Conservation (phyloP, 2,329 filamentous ascomycete species). For the Curvularia spicifera region DNA sequence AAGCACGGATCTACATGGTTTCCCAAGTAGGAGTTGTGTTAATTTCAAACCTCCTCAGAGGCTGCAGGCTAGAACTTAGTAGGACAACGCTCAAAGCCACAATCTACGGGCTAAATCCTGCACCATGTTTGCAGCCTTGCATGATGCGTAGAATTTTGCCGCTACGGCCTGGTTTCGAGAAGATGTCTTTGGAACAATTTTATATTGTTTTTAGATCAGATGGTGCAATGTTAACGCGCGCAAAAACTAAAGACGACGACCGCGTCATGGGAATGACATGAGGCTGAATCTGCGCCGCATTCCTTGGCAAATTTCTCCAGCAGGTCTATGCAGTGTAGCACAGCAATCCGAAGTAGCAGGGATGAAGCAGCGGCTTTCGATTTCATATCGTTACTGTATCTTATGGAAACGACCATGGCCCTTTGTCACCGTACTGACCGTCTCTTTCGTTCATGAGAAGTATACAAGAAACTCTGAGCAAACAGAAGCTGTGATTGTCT, state of each 20-base stretch:
- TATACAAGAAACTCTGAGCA: neutral
- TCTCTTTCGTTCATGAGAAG: neutral
- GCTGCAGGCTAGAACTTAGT: neutral
- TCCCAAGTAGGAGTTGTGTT: neutral
- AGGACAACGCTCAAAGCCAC: neutral
- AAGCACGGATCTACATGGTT: neutral
- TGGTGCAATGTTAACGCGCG: neutral
- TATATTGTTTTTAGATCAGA: neutral
- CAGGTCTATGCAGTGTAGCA: neutral
- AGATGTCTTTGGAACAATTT: neutral
- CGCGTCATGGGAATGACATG: neutral
- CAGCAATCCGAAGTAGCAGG: neutral
- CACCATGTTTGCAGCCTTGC: neutral
- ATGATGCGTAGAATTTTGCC: neutral
- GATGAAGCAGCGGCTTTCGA: neutral
- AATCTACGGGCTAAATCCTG: neutral
- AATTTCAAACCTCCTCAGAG: neutral
- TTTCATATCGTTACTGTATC: neutral
- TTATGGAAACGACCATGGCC: neutral
- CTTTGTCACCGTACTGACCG: neutral
- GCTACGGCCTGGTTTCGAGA: too few species aligned
- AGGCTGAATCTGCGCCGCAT: neutral
- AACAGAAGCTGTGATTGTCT: neutral
- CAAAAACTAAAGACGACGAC: neutral
- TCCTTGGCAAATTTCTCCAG: neutral